These are phyloP conservation scores for Rhynchosporium agropyri DNA, from an alignment of 2,329 filamentous ascomycete species.

Conservation along the genomic window DNA sequence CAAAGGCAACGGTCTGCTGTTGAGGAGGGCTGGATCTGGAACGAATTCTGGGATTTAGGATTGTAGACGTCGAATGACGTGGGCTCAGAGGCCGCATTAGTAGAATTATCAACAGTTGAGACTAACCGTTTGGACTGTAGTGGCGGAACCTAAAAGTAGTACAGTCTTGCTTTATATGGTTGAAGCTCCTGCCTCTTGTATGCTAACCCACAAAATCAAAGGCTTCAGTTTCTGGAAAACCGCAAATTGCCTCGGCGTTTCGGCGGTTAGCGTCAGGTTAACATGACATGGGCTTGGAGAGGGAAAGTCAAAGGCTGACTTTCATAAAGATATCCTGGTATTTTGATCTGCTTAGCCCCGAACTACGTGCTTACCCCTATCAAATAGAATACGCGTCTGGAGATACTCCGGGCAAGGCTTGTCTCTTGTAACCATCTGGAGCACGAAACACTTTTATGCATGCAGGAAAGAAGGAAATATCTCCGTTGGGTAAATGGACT, in stretches of 20 bases:
- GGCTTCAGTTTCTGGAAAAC: background rate
- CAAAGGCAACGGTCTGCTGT: background rate
- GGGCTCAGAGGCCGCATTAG: background rate
- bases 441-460: background rate
- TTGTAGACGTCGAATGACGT: background rate
- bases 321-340: background rate
- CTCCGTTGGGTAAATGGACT: background rate
- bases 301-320: background rate
- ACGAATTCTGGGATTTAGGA: constrained; percentile 2
- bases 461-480: background rate
- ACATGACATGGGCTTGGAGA: background rate
- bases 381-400: background rate
- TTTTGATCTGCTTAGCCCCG: background rate
- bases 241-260: constrained; percentile 12
- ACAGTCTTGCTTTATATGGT: background rate
- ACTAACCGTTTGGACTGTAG: background rate
- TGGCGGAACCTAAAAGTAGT: background rate
- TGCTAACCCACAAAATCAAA: constrained; percentile 2
- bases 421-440: background rate
- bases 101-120: background rate
- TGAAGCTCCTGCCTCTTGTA: background rate
- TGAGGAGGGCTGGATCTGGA: background rate
- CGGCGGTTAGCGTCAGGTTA: background rate
- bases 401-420: background rate
- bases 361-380: background rate